Evolutionary conservation across 192 early-diverging fungal species (phyloP), one percentile per base, ranked within the genome.

Genomic region (Entophlyctis luteolus): DNA sequence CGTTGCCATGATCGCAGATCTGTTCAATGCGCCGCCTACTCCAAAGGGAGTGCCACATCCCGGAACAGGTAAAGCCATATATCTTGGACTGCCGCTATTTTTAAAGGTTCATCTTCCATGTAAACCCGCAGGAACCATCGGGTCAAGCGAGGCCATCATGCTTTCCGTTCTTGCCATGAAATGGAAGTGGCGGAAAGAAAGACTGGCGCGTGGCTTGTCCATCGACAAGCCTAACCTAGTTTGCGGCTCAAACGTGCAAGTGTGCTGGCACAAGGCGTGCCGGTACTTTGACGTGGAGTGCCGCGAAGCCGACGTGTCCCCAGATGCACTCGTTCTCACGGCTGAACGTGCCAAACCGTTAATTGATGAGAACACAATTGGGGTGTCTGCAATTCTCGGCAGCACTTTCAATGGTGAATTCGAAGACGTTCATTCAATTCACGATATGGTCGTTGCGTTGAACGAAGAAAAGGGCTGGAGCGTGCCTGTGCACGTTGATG

Each of bases 301-400:
- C 36, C 87, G 87, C 3, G 56, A 87, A 49, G 78, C 89, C 12
- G 83, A 85, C 6, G 86, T 88, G 59, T 78, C 74, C 5, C 76
- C 67, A 14, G 72, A 75, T 33, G 72, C 71, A 37, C 81, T 82
- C 50, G 84, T 74, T 63, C 77, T 92, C 59, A 80, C 81, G 45
- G 70, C 86, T 28, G 62, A 88, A 27, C 79, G 86, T 63, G 90
- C 90, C 25, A 68, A 85, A 3, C 78, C 85, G 18, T 75, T 85
- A 55, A 74, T 88, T 27, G 90, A 93, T 70, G 92, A 92, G 65
- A 93, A 93, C 74, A 93, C 92, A 6, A 90, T 93, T 38, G 92
- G 91, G 62, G 75, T 91, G 56, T 83, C 72, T 68, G 75, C 86
- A 27, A 91, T 92, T 65, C 76, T 92, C 49, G 91, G 90, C 32